Evolutionary conservation across 148 eudicot species (phyloP).

Genomic region (Rhododendron henanense): DNA sequence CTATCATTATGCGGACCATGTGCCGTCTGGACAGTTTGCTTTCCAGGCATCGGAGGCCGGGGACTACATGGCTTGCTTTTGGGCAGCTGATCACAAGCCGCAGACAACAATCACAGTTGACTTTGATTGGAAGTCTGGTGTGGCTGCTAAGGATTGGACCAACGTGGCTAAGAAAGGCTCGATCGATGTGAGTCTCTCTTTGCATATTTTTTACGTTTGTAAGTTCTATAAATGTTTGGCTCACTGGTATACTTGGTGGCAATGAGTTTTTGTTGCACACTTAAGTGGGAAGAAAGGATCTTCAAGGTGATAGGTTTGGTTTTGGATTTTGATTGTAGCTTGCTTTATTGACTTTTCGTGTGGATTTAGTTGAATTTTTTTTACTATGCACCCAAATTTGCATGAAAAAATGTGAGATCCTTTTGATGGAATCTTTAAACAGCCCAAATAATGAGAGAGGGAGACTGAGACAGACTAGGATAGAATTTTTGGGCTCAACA

Average conservation of each 20-base stretch:
- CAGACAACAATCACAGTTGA: conserved; percentile 53
- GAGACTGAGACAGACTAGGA: background rate
- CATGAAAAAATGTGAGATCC: background rate
- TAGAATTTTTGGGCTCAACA: background rate
- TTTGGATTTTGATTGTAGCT: background rate
- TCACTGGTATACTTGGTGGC: background rate
- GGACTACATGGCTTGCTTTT: conserved; percentile 85
- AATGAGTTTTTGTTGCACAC: background rate
- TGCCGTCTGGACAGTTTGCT: conserved; percentile 70
- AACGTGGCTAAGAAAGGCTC: conserved; percentile 80
- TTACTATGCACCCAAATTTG: too few relatives aligned
- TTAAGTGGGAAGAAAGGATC: conserved; percentile 2
- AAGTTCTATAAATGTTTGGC: background rate
- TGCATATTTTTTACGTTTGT: background rate
- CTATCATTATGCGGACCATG: conserved; percentile 63
- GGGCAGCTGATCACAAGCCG: conserved; percentile 61
- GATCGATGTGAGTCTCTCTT: conserved; percentile 56
- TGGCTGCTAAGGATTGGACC: conserved; percentile 90
- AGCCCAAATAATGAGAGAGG: background rate
- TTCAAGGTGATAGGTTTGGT: background rate
- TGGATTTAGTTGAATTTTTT: background rate
- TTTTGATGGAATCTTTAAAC: background rate
- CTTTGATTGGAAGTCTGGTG: conserved; percentile 87
- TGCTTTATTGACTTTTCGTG: background rate
- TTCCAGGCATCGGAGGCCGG: conserved; percentile 79